A percentile compares a stretch with the other conserved stretches of the same genome.
Conservation (phyloP, 78 protist species). For the Tieghemostelium lacteum region DNA sequence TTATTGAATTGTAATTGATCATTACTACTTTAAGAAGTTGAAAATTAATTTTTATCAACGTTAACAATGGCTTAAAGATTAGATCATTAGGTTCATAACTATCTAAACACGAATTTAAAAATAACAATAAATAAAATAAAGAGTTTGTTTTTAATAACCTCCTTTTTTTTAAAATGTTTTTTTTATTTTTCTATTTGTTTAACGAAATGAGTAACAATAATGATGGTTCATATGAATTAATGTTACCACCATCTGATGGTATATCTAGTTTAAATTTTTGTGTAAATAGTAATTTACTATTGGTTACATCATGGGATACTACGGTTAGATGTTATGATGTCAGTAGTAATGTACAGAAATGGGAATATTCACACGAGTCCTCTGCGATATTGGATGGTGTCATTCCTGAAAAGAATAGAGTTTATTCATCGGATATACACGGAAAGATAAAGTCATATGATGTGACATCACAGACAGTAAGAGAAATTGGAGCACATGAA, state of each 20-base stretch:
- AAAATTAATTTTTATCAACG: no score
- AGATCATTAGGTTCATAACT: no score
- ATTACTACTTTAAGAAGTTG: no score
- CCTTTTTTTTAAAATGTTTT: no score
- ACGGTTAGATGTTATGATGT: constrained; percentile 71
- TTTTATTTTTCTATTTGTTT: no score
- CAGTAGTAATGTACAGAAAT: constrained; percentile 8
- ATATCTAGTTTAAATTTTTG: constrained; percentile 57
- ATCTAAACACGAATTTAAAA: no score
- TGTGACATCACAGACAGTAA: background rate
- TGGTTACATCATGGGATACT: constrained; percentile 82
- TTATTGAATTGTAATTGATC: no score
- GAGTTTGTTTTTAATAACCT: no score
- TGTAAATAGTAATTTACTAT: constrained; percentile 12
- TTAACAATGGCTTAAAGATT: no score
- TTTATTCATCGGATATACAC: constrained; percentile 13
- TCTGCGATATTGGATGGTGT: constrained; percentile 59
- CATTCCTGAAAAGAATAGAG: constrained; percentile 22
- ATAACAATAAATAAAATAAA: no score
- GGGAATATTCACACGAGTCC: constrained; percentile 42
- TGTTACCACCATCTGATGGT: constrained; percentile 77
- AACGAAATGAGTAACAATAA: no score
- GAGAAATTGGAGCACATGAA: constrained; percentile 56
- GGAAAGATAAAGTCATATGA: constrained; percentile 29
- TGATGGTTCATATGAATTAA: no score